Evolutionary conservation across 2,329 filamentous ascomycete species (phyloP).

Genomic region (Trematosphaeria pertusa): DNA sequence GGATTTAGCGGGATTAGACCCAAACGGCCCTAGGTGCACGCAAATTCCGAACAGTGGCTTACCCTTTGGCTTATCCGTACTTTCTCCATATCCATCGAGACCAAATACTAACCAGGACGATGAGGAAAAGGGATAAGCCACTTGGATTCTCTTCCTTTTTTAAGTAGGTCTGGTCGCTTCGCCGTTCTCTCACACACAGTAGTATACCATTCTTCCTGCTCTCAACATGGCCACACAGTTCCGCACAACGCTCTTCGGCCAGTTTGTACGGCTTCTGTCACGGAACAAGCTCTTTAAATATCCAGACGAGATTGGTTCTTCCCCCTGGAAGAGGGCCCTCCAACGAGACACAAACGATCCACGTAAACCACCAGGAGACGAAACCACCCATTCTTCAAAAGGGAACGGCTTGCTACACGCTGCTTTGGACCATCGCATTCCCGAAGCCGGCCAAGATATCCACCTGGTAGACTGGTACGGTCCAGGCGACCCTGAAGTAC

Average conservation of each 20-base stretch:
- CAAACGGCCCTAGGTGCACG: no score
- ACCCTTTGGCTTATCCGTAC: no score
- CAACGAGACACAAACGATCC: background rate
- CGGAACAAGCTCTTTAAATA: conserved; percentile 9
- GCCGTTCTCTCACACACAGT: no score
- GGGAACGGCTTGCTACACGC: background rate
- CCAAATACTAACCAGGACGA: no score
- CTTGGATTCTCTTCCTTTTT: no score
- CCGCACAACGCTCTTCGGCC: conserved; percentile 17
- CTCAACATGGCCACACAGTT: background rate
- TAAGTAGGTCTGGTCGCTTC: no score
- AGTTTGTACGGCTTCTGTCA: conserved; percentile 14
- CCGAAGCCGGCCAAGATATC: conserved; percentile 7
- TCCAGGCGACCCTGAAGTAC: conserved; percentile 27
- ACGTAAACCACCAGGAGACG: background rate
- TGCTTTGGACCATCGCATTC: background rate
- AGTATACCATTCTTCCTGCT: no score
- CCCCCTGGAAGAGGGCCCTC: conserved; percentile 7
- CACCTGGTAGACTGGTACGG: conserved; percentile 45
- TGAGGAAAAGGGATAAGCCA: no score
- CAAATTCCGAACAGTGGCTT: no score
- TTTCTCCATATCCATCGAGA: no score
- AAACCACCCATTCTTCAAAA: background rate
- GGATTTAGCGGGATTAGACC: no score
- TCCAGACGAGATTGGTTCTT: conserved; percentile 14